A percentile compares a stretch with the other conserved stretches of the same genome.
Conservation (phyloP, 352 stramenopile genomes). For the Pythium scleroteichum region DNA sequence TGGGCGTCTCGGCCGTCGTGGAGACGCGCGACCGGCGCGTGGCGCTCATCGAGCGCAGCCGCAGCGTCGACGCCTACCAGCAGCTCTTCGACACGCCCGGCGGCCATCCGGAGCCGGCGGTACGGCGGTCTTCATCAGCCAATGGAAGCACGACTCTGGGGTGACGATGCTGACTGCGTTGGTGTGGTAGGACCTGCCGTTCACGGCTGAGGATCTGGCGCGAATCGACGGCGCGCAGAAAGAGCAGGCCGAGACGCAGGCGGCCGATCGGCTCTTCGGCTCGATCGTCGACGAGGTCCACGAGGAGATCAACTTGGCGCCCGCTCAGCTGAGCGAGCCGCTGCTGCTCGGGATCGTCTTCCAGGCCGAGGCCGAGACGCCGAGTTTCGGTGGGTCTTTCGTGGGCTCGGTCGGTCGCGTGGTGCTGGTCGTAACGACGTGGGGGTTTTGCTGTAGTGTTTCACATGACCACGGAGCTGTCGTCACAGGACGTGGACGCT, state of each 20-base stretch:
- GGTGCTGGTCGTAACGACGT: too few relatives aligned
- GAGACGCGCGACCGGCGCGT: constrained; percentile 64
- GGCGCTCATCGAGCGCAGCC: constrained; percentile 68
- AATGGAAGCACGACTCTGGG: too few relatives aligned
- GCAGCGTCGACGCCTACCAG: constrained; percentile 69
- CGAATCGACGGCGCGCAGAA: not conserved
- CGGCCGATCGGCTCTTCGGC: constrained; percentile 38
- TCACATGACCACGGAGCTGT: constrained; percentile 40
- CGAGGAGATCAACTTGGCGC: constrained; percentile 74
- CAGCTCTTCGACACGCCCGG: constrained; percentile 75
- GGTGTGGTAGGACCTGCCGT: constrained; percentile 19
- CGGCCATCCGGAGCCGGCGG: constrained; percentile 69
- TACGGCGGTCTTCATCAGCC: not conserved
- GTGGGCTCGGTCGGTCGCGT: too few relatives aligned
- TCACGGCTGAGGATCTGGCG: constrained; percentile 21
- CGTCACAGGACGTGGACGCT: constrained; percentile 23
- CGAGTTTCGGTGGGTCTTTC: constrained; percentile 64
- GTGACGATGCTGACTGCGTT: too few relatives aligned
- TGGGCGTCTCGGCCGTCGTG: constrained; percentile 71
- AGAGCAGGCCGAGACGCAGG: constrained; percentile 1
- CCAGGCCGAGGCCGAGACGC: constrained; percentile 67
- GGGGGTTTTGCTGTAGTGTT: constrained; percentile 46
- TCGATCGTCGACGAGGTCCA: constrained; percentile 77
- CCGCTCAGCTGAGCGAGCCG: constrained; percentile 43
- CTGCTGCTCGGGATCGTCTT: constrained; percentile 71